Conservation (phyloP, 2,329 filamentous ascomycete genomes). For the Colletotrichum godetiae region DNA sequence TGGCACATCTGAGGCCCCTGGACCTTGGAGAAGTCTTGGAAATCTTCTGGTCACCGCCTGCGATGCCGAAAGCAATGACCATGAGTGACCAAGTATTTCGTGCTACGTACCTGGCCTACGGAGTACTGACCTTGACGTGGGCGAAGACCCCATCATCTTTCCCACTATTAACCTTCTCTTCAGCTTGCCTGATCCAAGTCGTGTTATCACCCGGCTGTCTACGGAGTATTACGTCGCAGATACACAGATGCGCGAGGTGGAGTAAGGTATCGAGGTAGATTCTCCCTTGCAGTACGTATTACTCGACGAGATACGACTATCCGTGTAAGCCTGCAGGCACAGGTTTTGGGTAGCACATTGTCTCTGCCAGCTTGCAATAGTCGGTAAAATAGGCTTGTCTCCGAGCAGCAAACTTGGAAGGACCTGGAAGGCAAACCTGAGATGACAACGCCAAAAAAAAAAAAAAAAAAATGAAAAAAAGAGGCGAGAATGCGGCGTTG, state of each 20-base stretch:
- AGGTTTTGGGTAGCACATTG: neutral
- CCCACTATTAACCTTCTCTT: constrained; percentile 14
- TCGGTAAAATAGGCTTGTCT: constrained; percentile 21
- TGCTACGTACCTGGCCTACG: no score
- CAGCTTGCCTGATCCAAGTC: constrained; percentile 16
- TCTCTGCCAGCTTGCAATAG: neutral
- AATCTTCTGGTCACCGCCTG: constrained; percentile 31
- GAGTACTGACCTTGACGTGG: no score
- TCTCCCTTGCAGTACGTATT: neutral
- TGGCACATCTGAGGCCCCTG: constrained; percentile 29
- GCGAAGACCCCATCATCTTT: neutral
- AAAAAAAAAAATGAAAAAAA: neutral
- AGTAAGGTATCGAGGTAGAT: neutral
- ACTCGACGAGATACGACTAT: constrained; percentile 9
- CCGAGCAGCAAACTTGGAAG: constrained; percentile 18
- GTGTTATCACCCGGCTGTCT: neutral
- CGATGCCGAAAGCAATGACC: constrained; percentile 31
- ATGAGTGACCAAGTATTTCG: neutral
- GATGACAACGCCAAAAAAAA: neutral
- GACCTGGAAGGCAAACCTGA: neutral
- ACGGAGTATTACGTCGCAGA: constrained; percentile 4
- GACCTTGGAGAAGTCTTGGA: constrained; percentile 20
- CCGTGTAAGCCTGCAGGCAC: neutral
- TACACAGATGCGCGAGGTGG: neutral
- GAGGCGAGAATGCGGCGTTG: neutral